Base-by-base conservation (phyloP, 768 basidiomycete genomes). In the Tephrocybe sp. region DNA sequence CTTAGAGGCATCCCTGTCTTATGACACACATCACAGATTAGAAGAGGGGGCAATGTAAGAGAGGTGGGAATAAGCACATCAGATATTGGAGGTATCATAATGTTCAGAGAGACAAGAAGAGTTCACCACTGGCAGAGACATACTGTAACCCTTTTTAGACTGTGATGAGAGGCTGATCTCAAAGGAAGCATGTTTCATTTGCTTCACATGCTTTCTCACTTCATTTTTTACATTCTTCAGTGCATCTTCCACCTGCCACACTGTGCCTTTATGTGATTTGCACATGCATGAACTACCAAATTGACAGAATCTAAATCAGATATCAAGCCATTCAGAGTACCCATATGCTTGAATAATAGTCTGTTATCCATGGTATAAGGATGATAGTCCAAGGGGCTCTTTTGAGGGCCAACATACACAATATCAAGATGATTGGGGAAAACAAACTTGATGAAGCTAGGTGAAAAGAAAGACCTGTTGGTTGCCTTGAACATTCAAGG, bases 391-490 rank as follows among this genome's bases (percentile, higher is more conserved):
- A 48, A 37, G 2, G 47, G 37, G 2, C 40, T 37, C 27, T 40
- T 48, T 6, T 21, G 38, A 22, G 40, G 30, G 6, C 27, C 35
- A 27, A 28, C 12, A 30, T 50, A 40, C 11, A 24, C 6, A 25
- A 49, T 27, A 31, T 49, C 48, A 11, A 50, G 43, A n/a, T 21
- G 22, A 19, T 50, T 35, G 9, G 49, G 49, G 19, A 50, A 50
- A 12, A n/a, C 44, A 18, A 50, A 50, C 8, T 28, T 27, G 6
- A 22, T 22, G n/a, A n/a, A n/a, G n/a, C n/a, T n/a, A n/a, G n/a
- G n/a, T n/a, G n/a, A n/a, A n/a, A n/a, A n/a, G n/a, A n/a, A n/a
- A n/a, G n/a, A n/a, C n/a, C n/a, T n/a, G n/a, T n/a, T n/a, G n/a
- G n/a, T n/a, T n/a, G n/a, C n/a, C n/a, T n/a, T n/a, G n/a, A n/a